Evolutionary conservation across 2,329 filamentous ascomycete species (phyloP), one percentile per base, ranked within the genome.

Genomic region (Pseudogymnoascus sp.): DNA sequence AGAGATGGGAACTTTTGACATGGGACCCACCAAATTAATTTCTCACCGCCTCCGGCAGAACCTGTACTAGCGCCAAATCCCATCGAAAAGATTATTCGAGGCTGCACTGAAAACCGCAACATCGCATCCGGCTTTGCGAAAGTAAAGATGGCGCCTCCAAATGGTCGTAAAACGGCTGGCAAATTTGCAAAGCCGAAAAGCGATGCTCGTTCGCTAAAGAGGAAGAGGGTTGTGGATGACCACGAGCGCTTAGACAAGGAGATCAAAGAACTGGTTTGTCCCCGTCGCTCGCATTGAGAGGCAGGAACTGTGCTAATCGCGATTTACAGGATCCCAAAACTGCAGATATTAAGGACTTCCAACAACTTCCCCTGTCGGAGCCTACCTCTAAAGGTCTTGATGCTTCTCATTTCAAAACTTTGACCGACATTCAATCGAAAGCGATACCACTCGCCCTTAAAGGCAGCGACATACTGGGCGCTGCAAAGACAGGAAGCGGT

Each of bases 401-500:
- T 66, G 82, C 88, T 39, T 91, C 90, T 11, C 91, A 97, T 73
- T 99, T 93, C 78, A 89, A 92, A 70, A 86, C 84, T 57, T 80
- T 97, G 66, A 99, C 94, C 64, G 92, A 96, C 66, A 90, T 99
- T 68, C 94, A 99, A 77, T 82, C 88, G 57, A 87, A 87, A 70
- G 91, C 92, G n/a, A 88, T 99, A 63, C 91, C 90, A 5, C 80
- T 91, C 63, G 92, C 90, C 7, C 81, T 99, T 65, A 89, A 95
- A 74, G 90, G 90, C 62, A 79, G 80, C 62, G 94, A 99, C 73
- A 89, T 99, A 39, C 85, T 99, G 39, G 94, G 92, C 41, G 94
- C 94, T 4, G 94, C 94, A 39, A 97, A 96, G 76, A 97, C 93
- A 0, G 93, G 93, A 59, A 95, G 90, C 71, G 93, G 93, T 70